Conservation (phyloP, 1,139 yeast species). For the Yamadazyma trypodendri region DNA sequence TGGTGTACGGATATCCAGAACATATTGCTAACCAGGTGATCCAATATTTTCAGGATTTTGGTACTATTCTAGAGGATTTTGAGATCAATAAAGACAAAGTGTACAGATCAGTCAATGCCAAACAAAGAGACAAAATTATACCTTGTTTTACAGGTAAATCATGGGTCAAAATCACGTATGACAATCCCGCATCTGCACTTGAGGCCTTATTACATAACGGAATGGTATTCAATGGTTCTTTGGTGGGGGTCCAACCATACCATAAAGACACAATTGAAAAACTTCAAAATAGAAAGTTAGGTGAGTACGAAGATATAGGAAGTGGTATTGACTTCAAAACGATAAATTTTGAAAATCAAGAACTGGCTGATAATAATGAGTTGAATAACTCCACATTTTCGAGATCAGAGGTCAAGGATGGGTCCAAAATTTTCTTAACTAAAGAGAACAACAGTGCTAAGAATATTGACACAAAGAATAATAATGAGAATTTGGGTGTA, state of each 20-base stretch:
- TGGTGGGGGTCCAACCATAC: conserved; percentile 77
- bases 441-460: conserved; percentile 16
- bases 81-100: conserved; percentile 35
- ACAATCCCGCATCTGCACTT: conserved; percentile 69
- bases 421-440: conserved; percentile 38
- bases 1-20: conserved; percentile 90
- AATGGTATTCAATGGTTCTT: conserved; percentile 62
- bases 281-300: conserved; percentile 54
- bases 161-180: conserved; percentile 87
- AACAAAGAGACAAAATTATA: conserved; percentile 21
- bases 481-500: conserved; percentile 33
- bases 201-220: conserved; percentile 88
- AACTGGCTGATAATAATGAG: conserved; percentile 11
- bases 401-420: conserved; percentile 42
- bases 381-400: conserved; percentile 13
- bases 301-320: conserved; percentile 58
- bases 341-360: conserved; percentile 5
- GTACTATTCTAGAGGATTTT: conserved; percentile 75
- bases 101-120: conserved; percentile 9
- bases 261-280: conserved; percentile 61
- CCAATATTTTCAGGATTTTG: conserved; percentile 76
- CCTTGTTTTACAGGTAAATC: conserved; percentile 83
- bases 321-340: conserved; percentile 16
- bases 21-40: conserved; percentile 65
- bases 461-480: conserved; percentile 20